Conservation (phyloP, 2,329 filamentous ascomycete genomes). For the Scedosporium aurantiacum region DNA sequence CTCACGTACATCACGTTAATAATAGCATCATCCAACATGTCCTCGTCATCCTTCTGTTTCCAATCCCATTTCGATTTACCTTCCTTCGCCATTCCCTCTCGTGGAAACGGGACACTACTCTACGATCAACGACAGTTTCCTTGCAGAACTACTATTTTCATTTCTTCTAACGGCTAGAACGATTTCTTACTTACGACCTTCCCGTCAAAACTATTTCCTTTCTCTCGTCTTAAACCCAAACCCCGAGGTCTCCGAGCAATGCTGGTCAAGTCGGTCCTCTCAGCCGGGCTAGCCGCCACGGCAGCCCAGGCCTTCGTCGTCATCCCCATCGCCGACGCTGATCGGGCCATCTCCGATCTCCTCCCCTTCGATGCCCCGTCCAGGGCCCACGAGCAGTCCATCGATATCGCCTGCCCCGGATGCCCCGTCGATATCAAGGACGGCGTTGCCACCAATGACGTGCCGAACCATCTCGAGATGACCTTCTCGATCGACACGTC, state of each 20-base stretch:
- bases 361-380: constrained; percentile 24
- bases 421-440: constrained; percentile 32
- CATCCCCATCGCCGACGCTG: constrained; percentile 34
- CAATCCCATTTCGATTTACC: not conserved
- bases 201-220: not conserved
- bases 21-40: not conserved
- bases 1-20: not conserved
- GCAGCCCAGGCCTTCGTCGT: constrained; percentile 37
- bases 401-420: constrained; percentile 42
- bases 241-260: not conserved
- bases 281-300: constrained; percentile 1
- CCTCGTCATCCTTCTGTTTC: not conserved
- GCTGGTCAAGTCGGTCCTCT: constrained; percentile 6
- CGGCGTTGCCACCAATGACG: constrained; percentile 13
- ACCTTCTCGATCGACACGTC: constrained; percentile 41
- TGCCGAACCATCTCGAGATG: constrained; percentile 34
- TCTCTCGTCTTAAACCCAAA: not conserved
- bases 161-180: not conserved
- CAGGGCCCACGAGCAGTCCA: constrained; percentile 21
- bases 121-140: not conserved
- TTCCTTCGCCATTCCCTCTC: not conserved
- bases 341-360: constrained; percentile 30
- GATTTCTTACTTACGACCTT: not conserved
- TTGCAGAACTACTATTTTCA: not conserved
- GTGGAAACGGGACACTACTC: not conserved